Conservation (phyloP, 768 basidiomycete species). For the Suillus variegatus region DNA sequence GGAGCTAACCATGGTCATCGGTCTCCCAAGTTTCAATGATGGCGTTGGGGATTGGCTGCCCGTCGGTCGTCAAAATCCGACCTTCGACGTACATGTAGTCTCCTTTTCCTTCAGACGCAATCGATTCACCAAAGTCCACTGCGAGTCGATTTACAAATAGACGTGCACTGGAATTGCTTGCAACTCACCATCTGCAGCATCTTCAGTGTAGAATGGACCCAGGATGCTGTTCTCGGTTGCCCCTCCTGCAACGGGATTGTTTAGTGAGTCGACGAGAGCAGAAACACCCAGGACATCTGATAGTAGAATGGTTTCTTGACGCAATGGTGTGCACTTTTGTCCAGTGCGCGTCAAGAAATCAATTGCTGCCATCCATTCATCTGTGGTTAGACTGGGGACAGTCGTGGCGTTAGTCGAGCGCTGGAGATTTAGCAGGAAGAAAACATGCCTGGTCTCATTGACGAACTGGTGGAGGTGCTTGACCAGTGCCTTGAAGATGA, state of each 20-base stretch:
- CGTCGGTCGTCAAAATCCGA: conserved; percentile 55
- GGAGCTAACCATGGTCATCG: conserved; percentile 52
- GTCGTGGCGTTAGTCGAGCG: neutral
- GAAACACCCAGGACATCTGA: conserved; percentile 82
- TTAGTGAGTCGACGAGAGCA: conserved; percentile 71
- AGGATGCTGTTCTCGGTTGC: conserved; percentile 78
- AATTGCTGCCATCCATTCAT: conserved; percentile 85
- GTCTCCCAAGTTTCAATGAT: conserved; percentile 86
- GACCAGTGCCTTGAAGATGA: conserved; percentile 54
- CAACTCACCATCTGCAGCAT: conserved; percentile 66
- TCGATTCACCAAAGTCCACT: conserved; percentile 73
- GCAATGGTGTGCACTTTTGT: conserved; percentile 68
- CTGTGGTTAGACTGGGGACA: conserved; percentile 58
- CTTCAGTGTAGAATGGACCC: conserved; percentile 82
- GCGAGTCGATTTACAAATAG: neutral
- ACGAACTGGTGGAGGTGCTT: conserved; percentile 76
- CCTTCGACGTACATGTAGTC: conserved; percentile 84
- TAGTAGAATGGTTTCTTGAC: conserved; percentile 84
- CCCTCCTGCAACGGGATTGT: conserved; percentile 61
- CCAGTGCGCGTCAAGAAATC: conserved; percentile 77
- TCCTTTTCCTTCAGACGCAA: conserved; percentile 87
- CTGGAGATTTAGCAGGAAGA: neutral
- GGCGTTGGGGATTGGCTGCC: conserved; percentile 64
- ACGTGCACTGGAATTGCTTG: neutral
- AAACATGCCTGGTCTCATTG: conserved; percentile 59